phyloP scores from a whole-genome alignment of 2,329 filamentous ascomycete species.

The Lachnellula willkommii region DNA sequence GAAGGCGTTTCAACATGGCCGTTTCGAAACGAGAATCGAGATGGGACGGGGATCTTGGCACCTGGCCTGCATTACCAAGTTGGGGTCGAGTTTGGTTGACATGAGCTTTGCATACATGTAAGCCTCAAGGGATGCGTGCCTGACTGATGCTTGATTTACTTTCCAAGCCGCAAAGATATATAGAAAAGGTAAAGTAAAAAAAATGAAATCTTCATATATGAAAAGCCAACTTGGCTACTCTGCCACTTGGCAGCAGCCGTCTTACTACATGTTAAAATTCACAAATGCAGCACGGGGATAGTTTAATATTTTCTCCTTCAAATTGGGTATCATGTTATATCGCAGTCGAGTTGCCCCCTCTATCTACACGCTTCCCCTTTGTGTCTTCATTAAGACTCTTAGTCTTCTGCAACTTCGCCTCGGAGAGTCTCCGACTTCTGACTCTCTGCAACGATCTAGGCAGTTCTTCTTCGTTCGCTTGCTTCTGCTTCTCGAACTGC shows the following conservation, averaged over 20 bases:
- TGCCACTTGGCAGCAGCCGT: too few species aligned
- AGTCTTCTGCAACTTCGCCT: conserved; percentile 21
- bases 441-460: conserved; percentile 45
- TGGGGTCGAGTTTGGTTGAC: background rate
- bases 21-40: background rate
- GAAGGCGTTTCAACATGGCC: conserved; percentile 2
- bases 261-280: background rate
- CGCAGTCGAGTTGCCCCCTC: background rate
- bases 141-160: too few species aligned
- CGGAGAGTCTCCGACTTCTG: conserved; percentile 36
- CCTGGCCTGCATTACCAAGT: background rate
- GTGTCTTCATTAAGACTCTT: conserved; percentile 12
- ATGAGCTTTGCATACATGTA: background rate
- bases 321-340: background rate
- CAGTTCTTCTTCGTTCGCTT: conserved; percentile 36
- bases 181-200: too few species aligned
- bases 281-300: background rate
- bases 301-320: background rate
- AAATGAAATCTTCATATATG: background rate
- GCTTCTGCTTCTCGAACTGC: conserved; percentile 17
- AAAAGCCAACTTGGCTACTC: too few species aligned
- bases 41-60: background rate
- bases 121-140: background rate
- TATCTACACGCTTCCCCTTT: background rate
- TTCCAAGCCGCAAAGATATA: too few species aligned